Evolutionary conservation across 2,329 filamentous ascomycete species (phyloP), one percentile per base, ranked within the genome.

Genomic region (Curvularia verruculosa): DNA sequence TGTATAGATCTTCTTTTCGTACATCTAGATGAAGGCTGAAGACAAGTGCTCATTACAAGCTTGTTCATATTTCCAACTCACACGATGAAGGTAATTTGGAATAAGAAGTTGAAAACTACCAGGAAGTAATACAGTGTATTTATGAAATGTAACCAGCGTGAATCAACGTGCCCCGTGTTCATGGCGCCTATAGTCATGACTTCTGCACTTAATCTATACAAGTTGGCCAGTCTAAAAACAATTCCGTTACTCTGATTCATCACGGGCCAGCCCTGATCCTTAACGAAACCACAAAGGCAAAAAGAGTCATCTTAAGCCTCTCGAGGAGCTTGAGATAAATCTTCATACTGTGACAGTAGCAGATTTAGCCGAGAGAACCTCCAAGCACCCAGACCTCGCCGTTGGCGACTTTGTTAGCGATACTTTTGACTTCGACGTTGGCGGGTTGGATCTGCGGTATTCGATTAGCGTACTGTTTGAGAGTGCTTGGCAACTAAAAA

Each of bases 381-480:
- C 85, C 85, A 58, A 91, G 71, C 36, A 93, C 84, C 91, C 91
- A 96, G 65, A 98, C 83, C 77, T 98, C 90, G 3, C 95, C 95
- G 73, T 98, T 99, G 3, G 86, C 84, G 18, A 96, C 93, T 58
- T 86, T 84, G 64, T 88, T 89, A 1, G 88, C 89, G 49, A 96
- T 82, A 56, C 82, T 87, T 40, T 87, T 85, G 13, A 98, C 89
- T 74, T 93, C 87, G 41, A 97, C 85, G 62, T 87, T 84, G 5
- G 89, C 89, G 0, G 94, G 95, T 81, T 93, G 88, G 26, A 95
- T 84, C 86, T 89, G 45, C 29, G 34, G 15, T 7, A 21, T 13
- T 51, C 49, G 18, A 62, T 68, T 51, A 67, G 65, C 60, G 47
- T 5, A 15, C 2, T 18, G 15, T 37, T 12, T 2, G 13, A 15